phyloP scores from a whole-genome alignment of 257 asterid species.

The Przewalskia tangutica region DNA sequence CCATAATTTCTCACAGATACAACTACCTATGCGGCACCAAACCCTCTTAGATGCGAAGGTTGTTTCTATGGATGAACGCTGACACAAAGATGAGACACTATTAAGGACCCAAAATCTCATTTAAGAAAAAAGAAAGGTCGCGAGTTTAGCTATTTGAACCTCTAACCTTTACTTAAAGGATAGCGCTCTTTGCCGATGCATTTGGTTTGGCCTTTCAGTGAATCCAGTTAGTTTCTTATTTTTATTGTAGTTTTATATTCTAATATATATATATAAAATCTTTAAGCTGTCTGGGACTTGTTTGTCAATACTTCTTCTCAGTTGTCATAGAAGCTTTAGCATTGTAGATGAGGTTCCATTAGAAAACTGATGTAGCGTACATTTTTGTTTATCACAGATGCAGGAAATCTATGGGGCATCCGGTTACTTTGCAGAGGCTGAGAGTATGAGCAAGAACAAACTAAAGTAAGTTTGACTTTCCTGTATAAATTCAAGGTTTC shows the following conservation, averaged over 20 bases:
- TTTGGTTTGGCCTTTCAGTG: background rate
- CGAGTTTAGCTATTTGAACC: background rate
- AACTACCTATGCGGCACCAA: background rate
- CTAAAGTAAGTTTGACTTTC: constrained; percentile 23
- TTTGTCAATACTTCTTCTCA: background rate
- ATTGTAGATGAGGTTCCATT: background rate
- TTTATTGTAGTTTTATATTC: background rate
- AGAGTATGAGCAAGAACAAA: constrained; percentile 29
- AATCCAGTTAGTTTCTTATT: background rate
- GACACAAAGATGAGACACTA: background rate
- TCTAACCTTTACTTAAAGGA: background rate
- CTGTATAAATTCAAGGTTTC: background rate
- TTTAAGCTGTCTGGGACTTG: background rate
- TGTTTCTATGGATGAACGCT: background rate
- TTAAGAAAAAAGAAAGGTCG: background rate
- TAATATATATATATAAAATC: background rate
- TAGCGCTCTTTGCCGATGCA: background rate
- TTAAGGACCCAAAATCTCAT: background rate
- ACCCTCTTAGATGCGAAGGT: background rate
- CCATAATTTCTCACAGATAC: too few species aligned
- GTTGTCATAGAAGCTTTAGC: background rate
- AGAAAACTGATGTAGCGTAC: background rate
- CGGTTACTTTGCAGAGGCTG: constrained; percentile 64
- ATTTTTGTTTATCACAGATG: constrained; percentile 42
- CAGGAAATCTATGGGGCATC: constrained; percentile 82